Conservation (phyloP, 2,329 filamentous ascomycete species). For the Trichoderma sp. region DNA sequence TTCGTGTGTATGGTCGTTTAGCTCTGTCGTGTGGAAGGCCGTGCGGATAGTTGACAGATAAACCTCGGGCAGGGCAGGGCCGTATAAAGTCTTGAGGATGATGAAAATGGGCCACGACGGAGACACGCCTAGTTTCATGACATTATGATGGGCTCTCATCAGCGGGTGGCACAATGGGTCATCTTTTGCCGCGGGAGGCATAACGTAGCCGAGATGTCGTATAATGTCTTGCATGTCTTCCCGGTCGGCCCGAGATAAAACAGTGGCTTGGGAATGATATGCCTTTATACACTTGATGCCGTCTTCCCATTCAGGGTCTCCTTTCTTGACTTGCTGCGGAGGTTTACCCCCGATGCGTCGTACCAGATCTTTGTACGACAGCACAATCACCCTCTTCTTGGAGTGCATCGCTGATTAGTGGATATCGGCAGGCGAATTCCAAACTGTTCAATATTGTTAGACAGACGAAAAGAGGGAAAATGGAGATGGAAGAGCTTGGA, state of each 20-base stretch:
- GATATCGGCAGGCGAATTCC: no score
- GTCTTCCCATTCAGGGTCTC: neutral
- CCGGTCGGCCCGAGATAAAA: neutral
- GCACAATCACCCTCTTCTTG: no score
- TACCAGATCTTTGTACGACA: neutral
- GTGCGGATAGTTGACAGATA: no score
- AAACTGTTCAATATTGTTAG: neutral
- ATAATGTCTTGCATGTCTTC: fast-evolving
- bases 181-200: no score
- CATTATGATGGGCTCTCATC: fast-evolving
- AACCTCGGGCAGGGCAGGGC: neutral
- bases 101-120: neutral
- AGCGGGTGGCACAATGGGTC: no score
- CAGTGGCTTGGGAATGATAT: neutral
- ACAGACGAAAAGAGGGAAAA: neutral
- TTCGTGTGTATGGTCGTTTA: neutral
- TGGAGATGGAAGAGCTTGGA: neutral
- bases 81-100: neutral
- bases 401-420: no score
- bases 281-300: neutral
- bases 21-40: neutral
- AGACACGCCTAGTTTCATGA: fast-evolving
- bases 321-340: neutral
- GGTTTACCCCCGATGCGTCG: neutral
- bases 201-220: no score